Percentiles rank a stretch among this genome's conserved stretches.
Evolutionary conservation across 331 rosid genomes (phyloP).

Genomic region (Malus hybrid): DNA sequence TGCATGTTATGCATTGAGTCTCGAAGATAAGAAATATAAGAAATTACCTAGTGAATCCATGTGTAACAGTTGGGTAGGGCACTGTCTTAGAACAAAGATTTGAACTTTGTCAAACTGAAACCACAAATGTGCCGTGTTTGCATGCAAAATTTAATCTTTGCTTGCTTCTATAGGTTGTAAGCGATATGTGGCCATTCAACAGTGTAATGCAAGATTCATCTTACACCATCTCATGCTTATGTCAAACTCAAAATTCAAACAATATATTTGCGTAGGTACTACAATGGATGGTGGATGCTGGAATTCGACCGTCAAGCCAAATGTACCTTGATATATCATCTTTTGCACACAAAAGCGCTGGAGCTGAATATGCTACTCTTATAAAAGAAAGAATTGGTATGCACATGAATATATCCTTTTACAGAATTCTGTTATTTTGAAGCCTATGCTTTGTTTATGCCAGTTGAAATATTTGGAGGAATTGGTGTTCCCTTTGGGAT

Average conservation of each 20-base stretch:
- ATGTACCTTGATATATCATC: constrained; percentile 63
- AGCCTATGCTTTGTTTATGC: neutral
- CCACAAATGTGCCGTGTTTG: neutral
- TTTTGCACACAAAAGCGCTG: constrained; percentile 61
- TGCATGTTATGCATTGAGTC: neutral
- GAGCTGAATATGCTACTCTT: constrained; percentile 62
- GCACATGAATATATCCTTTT: constrained; percentile 7
- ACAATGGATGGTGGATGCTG: constrained; percentile 90
- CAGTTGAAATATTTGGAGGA: neutral
- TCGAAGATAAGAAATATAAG: neutral
- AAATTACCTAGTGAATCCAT: neutral
- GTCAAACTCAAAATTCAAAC: constrained; percentile 1
- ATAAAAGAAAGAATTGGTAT: constrained; percentile 74
- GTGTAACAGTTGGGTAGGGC: neutral
- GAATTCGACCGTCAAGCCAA: constrained; percentile 58
- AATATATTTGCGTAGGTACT: constrained; percentile 44
- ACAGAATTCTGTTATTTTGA: neutral
- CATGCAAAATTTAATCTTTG: neutral
- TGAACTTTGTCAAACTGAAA: too few species aligned
- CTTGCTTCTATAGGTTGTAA: neutral
- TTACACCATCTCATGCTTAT: neutral
- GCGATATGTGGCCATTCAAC: neutral
- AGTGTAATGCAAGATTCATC: neutral
- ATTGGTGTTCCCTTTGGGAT: neutral
- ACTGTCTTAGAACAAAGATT: neutral